phyloP scores from a whole-genome alignment of 106 monocot species.

The Cymbidium sinense region DNA sequence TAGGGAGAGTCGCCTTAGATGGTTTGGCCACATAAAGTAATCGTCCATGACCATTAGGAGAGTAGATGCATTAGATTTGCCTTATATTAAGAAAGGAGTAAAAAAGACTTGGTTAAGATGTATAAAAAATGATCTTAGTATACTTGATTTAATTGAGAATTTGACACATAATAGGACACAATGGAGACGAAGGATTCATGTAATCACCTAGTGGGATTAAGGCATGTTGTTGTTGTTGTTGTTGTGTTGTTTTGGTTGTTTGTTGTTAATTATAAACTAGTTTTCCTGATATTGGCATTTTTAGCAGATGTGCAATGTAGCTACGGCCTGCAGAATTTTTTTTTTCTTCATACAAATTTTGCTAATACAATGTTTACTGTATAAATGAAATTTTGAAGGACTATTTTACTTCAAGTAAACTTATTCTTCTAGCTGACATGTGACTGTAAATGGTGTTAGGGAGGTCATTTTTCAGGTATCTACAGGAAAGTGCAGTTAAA shows the following conservation, averaged over 20 bases:
- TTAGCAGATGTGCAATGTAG: background rate
- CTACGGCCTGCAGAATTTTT: background rate
- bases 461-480: constrained; percentile 97
- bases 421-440: background rate
- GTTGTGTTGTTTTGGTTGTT: background rate
- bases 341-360: background rate
- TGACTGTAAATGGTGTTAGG: constrained; percentile 29
- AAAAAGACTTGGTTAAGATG: no score
- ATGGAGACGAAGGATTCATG: no score
- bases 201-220: no score
- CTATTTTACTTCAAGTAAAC: background rate
- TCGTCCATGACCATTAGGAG: no score
- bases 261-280: background rate
- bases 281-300: background rate
- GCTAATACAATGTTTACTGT: background rate
- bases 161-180: no score
- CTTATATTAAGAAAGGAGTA: no score
- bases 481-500: constrained; percentile 98
- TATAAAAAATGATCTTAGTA: no score
- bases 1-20: no score
- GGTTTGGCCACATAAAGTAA: no score
- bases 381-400: background rate
- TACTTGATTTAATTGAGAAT: no score
- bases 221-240: no score
- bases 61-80: no score